Percentiles rank a stretch among this genome's conserved stretches.
Conservation (phyloP, 805 yeast species). For the Candida patagonica region DNA sequence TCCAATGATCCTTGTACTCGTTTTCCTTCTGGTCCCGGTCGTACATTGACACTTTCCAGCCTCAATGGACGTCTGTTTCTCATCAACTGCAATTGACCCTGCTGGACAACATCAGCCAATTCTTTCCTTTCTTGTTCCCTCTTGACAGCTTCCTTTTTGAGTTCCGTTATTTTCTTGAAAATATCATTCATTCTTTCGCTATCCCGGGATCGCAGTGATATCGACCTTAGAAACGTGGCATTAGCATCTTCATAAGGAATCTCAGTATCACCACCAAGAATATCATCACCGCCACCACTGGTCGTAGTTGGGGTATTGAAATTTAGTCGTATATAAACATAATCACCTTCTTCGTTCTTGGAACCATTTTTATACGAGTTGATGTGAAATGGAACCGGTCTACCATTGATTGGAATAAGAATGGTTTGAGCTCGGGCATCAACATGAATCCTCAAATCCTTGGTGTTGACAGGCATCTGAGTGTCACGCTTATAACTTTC, state of each 20-base stretch:
- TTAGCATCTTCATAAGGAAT: constrained; percentile 88
- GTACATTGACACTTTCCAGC: constrained; percentile 77
- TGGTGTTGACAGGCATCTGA: constrained; percentile 77
- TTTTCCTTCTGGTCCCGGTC: constrained; percentile 97
- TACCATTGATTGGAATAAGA: constrained; percentile 81
- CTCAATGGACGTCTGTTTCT: constrained; percentile 78
- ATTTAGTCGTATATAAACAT: constrained; percentile 79
- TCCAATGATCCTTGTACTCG: constrained; percentile 85
- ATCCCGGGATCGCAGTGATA: constrained; percentile 83
- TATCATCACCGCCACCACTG: constrained; percentile 26
- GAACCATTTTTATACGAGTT: constrained; percentile 91
- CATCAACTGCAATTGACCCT: constrained; percentile 76
- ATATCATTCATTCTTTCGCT: constrained; percentile 86
- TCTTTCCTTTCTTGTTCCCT: constrained; percentile 86
- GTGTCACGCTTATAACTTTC: constrained; percentile 92
- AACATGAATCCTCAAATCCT: constrained; percentile 77
- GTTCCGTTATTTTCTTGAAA: constrained; percentile 78
- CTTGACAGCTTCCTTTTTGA: constrained; percentile 85
- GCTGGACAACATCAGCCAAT: constrained; percentile 88
- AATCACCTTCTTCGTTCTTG: constrained; percentile 93
- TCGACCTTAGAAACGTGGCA: constrained; percentile 75
- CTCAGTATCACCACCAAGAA: constrained; percentile 44
- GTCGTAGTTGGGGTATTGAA: constrained; percentile 87
- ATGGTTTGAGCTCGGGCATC: constrained; percentile 85
- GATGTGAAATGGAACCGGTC: constrained; percentile 97